A percentile compares a stretch with the other conserved stretches of the same genome.
Conservation (phyloP, 805 yeast genomes). For the Schwanniomyces vanrijiae region DNA sequence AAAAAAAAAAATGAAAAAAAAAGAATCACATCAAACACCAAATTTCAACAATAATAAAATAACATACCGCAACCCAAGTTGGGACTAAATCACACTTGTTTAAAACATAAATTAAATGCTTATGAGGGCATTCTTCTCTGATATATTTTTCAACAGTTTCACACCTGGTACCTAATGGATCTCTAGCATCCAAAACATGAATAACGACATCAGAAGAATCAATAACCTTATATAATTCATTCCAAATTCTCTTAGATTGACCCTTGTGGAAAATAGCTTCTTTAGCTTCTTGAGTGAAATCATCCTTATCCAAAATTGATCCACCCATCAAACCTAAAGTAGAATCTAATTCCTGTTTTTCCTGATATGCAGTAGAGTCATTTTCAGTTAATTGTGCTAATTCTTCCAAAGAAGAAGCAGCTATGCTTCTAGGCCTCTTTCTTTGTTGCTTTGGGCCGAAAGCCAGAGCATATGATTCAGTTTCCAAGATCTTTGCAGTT, state of each 20-base stretch:
- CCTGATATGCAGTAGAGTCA: constrained; percentile 63
- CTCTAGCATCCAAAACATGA: constrained; percentile 96
- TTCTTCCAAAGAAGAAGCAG: constrained; percentile 77
- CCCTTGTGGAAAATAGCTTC: constrained; percentile 96
- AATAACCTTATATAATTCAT: constrained; percentile 92
- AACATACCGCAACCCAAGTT: constrained; percentile 99
- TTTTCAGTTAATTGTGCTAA: constrained; percentile 58
- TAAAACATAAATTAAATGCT: constrained; percentile 89
- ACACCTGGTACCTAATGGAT: constrained; percentile 96
- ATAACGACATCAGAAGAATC: constrained; percentile 97
- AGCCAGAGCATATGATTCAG: constrained; percentile 77
- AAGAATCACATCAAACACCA: constrained; percentile 2
- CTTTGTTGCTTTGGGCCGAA: constrained; percentile 96
- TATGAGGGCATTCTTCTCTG: constrained; percentile 91
- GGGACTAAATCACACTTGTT: constrained; percentile 98
- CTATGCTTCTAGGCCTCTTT: constrained; percentile 77
- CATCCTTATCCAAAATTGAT: constrained; percentile 60
- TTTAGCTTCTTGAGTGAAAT: constrained; percentile 85
- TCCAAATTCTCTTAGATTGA: constrained; percentile 98
- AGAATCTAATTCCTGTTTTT: constrained; percentile 71
- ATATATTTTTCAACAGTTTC: constrained; percentile 89
- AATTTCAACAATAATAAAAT: constrained; percentile 6
- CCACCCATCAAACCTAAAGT: constrained; percentile 83
- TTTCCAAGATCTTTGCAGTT: constrained; percentile 76
- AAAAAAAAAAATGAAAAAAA: constrained; percentile 6